A percentile compares a stretch with the other conserved stretches of the same genome.
Conservation (phyloP, 2,329 filamentous ascomycete species). For the Curvularia sp. region DNA sequence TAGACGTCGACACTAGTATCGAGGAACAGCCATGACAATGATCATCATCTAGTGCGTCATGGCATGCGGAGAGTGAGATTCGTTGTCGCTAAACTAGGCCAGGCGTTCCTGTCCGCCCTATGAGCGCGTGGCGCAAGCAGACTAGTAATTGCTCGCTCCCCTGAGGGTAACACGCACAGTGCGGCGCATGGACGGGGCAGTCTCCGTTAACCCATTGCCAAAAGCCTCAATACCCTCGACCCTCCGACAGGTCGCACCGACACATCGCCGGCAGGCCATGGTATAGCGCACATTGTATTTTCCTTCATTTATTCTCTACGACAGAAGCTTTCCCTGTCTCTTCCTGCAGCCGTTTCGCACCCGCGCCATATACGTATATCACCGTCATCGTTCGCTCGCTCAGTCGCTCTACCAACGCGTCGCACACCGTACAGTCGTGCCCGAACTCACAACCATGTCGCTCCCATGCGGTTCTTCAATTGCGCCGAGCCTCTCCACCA, state of each 20-base stretch:
- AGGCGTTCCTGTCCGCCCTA: constrained; percentile 6
- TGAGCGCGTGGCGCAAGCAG: constrained; percentile 17
- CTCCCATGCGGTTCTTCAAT: constrained; percentile 17
- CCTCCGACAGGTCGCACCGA: constrained; percentile 7
- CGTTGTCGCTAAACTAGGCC: constrained; percentile 14
- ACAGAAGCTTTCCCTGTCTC: neutral
- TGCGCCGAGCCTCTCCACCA: constrained; percentile 20
- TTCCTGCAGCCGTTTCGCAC: neutral
- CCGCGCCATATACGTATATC: constrained; percentile 1
- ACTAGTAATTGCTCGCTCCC: constrained; percentile 14
- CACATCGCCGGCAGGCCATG: constrained; percentile 11
- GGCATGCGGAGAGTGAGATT: constrained; percentile 14
- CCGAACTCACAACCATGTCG: constrained; percentile 16
- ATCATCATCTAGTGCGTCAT: constrained; percentile 21
- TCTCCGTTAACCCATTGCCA: constrained; percentile 17
- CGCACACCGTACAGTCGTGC: constrained; percentile 5
- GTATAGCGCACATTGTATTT: constrained; percentile 10
- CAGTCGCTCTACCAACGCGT: constrained; percentile 11
- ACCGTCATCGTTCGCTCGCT: constrained; percentile 5
- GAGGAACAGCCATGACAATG: constrained; percentile 11
- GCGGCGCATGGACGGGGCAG: constrained; percentile 17
- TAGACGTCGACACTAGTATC: constrained; percentile 14
- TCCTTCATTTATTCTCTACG: neutral
- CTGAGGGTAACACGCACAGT: constrained; percentile 15
- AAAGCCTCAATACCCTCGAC: constrained; percentile 8